These are phyloP conservation scores for Brassica carinata DNA, from an alignment of 345 rosid species.

Conservation along the genomic window DNA sequence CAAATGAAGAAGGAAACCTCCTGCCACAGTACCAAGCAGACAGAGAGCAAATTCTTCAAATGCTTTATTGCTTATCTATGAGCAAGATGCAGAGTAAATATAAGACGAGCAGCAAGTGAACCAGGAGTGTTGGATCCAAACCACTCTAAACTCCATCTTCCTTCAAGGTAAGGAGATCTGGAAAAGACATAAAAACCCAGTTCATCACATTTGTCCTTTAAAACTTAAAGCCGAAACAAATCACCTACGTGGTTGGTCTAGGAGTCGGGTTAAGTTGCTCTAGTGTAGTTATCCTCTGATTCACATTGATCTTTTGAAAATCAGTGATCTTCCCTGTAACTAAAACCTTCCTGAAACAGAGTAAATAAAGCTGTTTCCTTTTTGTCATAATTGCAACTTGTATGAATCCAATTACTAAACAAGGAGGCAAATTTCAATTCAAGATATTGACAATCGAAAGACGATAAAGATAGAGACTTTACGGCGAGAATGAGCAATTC, in stretches of 20 bases:
- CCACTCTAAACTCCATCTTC: constrained; percentile 94
- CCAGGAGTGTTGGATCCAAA: constrained; percentile 30
- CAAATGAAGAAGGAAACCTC: constrained; percentile 55
- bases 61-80: not conserved
- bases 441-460: not conserved
- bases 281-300: constrained; percentile 74
- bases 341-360: constrained; percentile 14
- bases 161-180: constrained; percentile 96
- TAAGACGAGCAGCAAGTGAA: constrained; percentile 32
- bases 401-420: not conserved
- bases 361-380: not conserved
- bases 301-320: constrained; percentile 78
- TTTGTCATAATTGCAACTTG: too few relatives aligned
- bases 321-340: constrained; percentile 69
- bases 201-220: constrained; percentile 25
- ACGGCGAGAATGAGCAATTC: constrained; percentile 94
- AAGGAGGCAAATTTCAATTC: not conserved
- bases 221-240: not conserved
- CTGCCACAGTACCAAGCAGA: constrained; percentile 43
- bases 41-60: not conserved
- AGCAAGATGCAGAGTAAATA: constrained; percentile 30
- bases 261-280: constrained; percentile 91
- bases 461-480: constrained; percentile 16
- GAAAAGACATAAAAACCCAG: constrained; percentile 53
- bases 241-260: constrained; percentile 87